Evolutionary conservation across 1,284 basidiomycete species (phyloP).

Genomic region (Trichosporon asahii): DNA sequence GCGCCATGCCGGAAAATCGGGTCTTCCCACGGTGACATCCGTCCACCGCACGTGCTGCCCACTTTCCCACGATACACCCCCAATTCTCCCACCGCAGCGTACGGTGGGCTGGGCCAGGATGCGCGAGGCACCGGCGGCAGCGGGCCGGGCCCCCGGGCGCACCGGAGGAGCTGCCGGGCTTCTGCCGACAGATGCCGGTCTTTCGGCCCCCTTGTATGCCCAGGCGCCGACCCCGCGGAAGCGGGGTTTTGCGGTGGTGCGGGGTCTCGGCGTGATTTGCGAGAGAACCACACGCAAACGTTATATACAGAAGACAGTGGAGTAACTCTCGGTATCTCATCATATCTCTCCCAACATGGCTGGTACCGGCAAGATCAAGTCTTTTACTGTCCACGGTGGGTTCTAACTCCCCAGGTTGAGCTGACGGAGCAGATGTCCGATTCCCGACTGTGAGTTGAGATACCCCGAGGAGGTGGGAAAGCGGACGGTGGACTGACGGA

Average conservation of each 20-base stretch:
- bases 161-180: too few relatives aligned
- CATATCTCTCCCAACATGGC: slow-evolving; percentile 26
- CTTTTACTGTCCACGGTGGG: slow-evolving; percentile 50
- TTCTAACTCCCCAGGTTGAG: neutral
- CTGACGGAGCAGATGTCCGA: slow-evolving; percentile 62
- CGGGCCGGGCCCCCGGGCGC: neutral
- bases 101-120: neutral
- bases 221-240: neutral
- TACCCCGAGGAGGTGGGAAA: neutral
- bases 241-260: neutral
- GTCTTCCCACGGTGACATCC: neutral
- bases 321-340: neutral
- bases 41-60: neutral
- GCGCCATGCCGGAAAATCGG: neutral
- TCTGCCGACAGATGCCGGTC: neutral
- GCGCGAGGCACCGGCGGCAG: neutral
- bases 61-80: neutral
- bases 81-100: neutral
- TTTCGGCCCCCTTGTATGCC: neutral
- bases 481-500: slow-evolving; percentile 20
- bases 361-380: slow-evolving; percentile 39
- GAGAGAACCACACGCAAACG: too few relatives aligned
- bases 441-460: slow-evolving; percentile 66
- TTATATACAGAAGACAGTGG: neutral
- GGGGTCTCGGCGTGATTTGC: neutral